These are phyloP conservation scores for Taxawa tesnikishii DNA, from an alignment of 2,329 filamentous ascomycete genomes.

Conservation along the genomic window DNA sequence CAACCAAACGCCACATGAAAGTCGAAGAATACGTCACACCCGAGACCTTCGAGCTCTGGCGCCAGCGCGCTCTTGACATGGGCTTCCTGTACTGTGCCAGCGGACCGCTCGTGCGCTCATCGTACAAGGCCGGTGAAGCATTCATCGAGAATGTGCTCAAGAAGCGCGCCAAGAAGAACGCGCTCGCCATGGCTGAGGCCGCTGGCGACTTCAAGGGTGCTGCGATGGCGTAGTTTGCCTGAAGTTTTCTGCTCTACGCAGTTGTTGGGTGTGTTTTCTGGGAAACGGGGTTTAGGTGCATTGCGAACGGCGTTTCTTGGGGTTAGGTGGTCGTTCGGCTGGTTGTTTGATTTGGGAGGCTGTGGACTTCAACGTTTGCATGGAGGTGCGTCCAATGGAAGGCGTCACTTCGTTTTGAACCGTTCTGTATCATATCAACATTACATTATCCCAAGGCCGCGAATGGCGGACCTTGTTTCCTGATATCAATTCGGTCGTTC, in stretches of 20 bases:
- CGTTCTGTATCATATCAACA: neutral
- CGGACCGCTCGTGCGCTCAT: constrained; percentile 83
- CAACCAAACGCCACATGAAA: constrained; percentile 94
- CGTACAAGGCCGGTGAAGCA: constrained; percentile 94
- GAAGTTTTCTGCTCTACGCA: neutral
- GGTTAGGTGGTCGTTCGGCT: neutral
- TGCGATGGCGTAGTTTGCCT: neutral
- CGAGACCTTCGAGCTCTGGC: constrained; percentile 83
- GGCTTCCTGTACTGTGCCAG: constrained; percentile 95
- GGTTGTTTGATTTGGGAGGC: too few species aligned
- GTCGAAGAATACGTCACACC: constrained; percentile 93
- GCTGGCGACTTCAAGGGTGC: constrained; percentile 13
- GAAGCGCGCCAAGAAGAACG: constrained; percentile 48
- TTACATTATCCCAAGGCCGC: too few species aligned
- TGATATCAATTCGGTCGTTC: too few species aligned
- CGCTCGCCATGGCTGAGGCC: constrained; percentile 16
- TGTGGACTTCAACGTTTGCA: neutral
- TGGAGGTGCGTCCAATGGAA: too few species aligned
- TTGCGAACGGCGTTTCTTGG: neutral
- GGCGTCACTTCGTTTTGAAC: too few species aligned
- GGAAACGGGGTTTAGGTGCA: too few species aligned
- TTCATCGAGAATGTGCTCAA: constrained; percentile 98
- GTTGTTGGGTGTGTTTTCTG: too few species aligned
- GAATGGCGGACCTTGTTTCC: too few species aligned
- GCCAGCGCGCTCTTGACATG: constrained; percentile 78